Evolutionary conservation across 768 basidiomycete genomes (phyloP).

Genomic region (Tulasnella sp.): DNA sequence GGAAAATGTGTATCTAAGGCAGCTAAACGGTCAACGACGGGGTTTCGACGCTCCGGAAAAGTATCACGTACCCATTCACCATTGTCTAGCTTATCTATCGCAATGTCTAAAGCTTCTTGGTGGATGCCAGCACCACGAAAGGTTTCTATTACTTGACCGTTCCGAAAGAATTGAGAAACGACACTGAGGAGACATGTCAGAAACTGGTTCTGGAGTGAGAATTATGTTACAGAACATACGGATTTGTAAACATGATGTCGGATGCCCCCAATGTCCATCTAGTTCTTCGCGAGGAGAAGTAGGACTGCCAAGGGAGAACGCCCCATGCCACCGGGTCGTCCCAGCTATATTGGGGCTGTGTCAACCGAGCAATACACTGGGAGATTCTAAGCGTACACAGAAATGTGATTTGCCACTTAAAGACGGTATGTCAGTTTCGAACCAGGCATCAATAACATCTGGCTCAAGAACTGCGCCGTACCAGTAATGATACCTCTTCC

Average conservation of each 20-base stretch:
- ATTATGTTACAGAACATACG: slow-evolving; percentile 40
- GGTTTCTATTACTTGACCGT: slow-evolving; percentile 87
- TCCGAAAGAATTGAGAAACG: slow-evolving; percentile 72
- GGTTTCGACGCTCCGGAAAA: not conserved
- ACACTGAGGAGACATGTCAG: slow-evolving; percentile 34
- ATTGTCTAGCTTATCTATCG: slow-evolving; percentile 63
- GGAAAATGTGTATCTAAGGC: slow-evolving; percentile 71
- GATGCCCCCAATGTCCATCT: slow-evolving; percentile 89
- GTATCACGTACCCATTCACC: slow-evolving; percentile 77
- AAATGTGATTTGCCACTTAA: slow-evolving; percentile 85
- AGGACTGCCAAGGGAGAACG: slow-evolving; percentile 52
- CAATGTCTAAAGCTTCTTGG: slow-evolving; percentile 75
- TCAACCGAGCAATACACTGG: not conserved
- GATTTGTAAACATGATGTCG: slow-evolving; percentile 90
- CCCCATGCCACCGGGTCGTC: slow-evolving; percentile 88
- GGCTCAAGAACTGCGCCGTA: slow-evolving; percentile 23
- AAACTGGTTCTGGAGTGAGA: not conserved
- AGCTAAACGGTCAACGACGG: not conserved
- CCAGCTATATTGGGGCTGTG: slow-evolving; percentile 25
- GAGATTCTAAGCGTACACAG: slow-evolving; percentile 47
- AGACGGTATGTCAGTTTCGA: not conserved
- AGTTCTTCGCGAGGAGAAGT: slow-evolving; percentile 41
- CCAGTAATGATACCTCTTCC: slow-evolving; percentile 65
- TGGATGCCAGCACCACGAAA: slow-evolving; percentile 82
- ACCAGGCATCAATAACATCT: slow-evolving; percentile 20